Conservation (phyloP, 2,329 filamentous ascomycete genomes). For the Colletotrichum echinochloae region DNA sequence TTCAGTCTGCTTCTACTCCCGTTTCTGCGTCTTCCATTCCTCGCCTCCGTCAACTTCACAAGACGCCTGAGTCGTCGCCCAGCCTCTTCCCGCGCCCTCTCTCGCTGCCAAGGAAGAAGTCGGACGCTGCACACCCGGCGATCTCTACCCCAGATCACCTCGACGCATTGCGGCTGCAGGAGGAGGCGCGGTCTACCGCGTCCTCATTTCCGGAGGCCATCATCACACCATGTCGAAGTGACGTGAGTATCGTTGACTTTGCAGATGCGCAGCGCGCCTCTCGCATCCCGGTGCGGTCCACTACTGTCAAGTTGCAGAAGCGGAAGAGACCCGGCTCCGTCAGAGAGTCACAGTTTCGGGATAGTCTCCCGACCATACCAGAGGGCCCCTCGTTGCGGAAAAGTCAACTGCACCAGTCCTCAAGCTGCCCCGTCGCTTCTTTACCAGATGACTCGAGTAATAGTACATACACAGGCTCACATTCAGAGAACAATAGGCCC, state of each 20-base stretch:
- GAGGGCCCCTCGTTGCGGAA: constrained; percentile 61
- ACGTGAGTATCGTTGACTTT: constrained; percentile 14
- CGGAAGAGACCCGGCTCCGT: constrained; percentile 48
- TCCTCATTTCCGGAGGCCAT: constrained; percentile 41
- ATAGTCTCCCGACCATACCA: constrained; percentile 63
- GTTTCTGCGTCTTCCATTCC: constrained; percentile 31
- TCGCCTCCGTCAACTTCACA: constrained; percentile 38
- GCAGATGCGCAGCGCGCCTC: constrained; percentile 43
- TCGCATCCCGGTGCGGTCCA: constrained; percentile 35
- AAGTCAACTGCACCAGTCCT: constrained; percentile 53
- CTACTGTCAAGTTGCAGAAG: constrained; percentile 66
- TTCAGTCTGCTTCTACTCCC: constrained; percentile 35
- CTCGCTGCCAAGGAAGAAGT: constrained; percentile 40
- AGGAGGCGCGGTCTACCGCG: constrained; percentile 46
- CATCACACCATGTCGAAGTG: constrained; percentile 8
- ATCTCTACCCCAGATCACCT: constrained; percentile 53
- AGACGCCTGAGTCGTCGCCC: constrained; percentile 38
- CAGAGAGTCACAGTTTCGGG: constrained; percentile 50
- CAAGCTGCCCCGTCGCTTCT: constrained; percentile 44
- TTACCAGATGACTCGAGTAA: constrained; percentile 33
- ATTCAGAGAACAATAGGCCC: constrained; percentile 55
- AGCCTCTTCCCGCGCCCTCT: constrained; percentile 44
- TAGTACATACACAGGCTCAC: constrained; percentile 54
- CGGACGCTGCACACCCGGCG: constrained; percentile 38
- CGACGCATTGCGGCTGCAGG: constrained; percentile 52